Conservation (phyloP, 768 basidiomycete species). For the Russula griseocarnosa region DNA sequence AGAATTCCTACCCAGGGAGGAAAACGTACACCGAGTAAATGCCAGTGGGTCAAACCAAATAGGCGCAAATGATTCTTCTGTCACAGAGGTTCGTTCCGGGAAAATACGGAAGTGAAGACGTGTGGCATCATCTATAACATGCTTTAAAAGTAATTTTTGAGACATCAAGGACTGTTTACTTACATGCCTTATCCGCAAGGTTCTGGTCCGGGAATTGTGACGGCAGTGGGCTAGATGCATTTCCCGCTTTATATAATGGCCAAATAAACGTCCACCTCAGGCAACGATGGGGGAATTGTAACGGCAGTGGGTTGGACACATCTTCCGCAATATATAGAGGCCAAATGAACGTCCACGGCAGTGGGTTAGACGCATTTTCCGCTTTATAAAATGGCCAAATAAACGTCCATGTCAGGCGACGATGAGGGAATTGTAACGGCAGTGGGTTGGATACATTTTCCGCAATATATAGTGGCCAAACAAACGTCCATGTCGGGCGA, state of each 20-base stretch:
- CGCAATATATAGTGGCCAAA: slow-evolving; percentile 23
- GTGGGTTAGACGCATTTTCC: no score
- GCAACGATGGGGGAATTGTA: slow-evolving; percentile 4
- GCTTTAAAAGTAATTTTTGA: slow-evolving; percentile 23
- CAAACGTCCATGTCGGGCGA: slow-evolving; percentile 19
- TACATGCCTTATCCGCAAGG: slow-evolving; percentile 32
- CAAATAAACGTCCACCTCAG: slow-evolving; percentile 8
- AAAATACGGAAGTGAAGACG: background rate
- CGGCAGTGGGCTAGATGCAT: background rate
- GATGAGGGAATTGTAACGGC: slow-evolving; percentile 8
- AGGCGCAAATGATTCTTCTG: background rate
- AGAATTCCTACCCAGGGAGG: background rate
- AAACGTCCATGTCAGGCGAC: background rate
- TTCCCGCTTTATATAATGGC: slow-evolving; percentile 17
- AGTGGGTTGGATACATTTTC: background rate
- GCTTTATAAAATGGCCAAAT: slow-evolving; percentile 23
- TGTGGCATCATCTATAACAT: slow-evolving; percentile 27
- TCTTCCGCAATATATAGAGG: slow-evolving; percentile 12
- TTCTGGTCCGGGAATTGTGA: slow-evolving; percentile 23
- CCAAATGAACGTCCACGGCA: slow-evolving; percentile 26
- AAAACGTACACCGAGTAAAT: background rate
- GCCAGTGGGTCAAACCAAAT: slow-evolving; percentile 1
- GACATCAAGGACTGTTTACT: slow-evolving; percentile 23
- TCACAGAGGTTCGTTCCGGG: slow-evolving; percentile 11
- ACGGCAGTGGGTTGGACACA: background rate